Evolutionary conservation across 2,329 filamentous ascomycete species (phyloP), one percentile per base, ranked within the genome.

Genomic region (Epichloe gansuensis): DNA sequence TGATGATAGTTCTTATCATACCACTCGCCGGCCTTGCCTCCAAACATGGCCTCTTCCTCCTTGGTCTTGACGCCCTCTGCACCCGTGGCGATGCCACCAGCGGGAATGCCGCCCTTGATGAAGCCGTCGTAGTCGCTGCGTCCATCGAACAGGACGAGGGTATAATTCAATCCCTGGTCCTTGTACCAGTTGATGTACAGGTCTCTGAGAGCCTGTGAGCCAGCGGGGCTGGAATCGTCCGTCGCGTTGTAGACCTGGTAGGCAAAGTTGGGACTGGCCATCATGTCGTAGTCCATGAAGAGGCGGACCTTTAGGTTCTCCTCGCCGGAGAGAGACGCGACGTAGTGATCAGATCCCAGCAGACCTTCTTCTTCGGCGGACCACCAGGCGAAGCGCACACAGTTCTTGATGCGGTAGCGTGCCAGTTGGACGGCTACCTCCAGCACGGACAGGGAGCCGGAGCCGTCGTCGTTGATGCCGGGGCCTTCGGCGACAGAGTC

Each of bases 101-200:
- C 80, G 0, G 87, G 84, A 43, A 91, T 88, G 3, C 83, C 83
- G 52, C 79, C 75, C 38, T 80, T 75, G 61, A 90, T 84, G 71
- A 91, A 91, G 1, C 81, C 83, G 49, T 83, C 85, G 60, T 91
- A 91, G 67, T 93, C 88, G 57, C 83, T 88, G 54, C 87, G 82
- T 6, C 87, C 87, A 60, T 89, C 84, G 58, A 93, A 91, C 2
- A 81, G 78, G 31, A 86, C 86, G 54, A 85, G 80, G 0, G 81
- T 85, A 63, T 82, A 83, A 66, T 82, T 82, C 53, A 82, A 73
- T 1, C 75, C 82, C 23, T 82, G 73, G 2, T 72, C 67, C 55
- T 74, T 67, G 69, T 85, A 90, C 75, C 79, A 89, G 48, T 82
- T 72, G 21, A 82, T 71, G 64, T 88, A 89, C 38, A 88, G 70